Percentiles rank a stretch among this genome's conserved stretches.
Evolutionary conservation across 352 stramenopile genomes (phyloP).

Genomic region (Elongisporangium undulatum): DNA sequence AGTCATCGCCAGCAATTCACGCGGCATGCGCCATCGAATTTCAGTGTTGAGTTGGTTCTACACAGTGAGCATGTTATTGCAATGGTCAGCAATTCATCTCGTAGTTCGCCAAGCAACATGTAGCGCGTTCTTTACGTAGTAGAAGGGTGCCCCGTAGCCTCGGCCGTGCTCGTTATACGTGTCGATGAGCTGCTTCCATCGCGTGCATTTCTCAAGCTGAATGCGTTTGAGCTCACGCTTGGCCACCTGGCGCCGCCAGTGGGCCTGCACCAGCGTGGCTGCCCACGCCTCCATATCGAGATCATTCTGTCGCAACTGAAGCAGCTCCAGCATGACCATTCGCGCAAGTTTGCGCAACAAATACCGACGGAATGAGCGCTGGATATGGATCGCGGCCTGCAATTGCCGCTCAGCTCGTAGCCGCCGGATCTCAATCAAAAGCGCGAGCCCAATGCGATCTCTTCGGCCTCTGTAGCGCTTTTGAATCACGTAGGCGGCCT

Average conservation of each 20-base stretch:
- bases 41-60: conserved; percentile 90
- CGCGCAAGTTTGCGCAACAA: conserved; percentile 38
- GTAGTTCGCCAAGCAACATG: background rate
- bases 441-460: conserved; percentile 34
- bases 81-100: background rate
- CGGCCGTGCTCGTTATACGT: conserved; percentile 67
- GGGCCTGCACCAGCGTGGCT: conserved; percentile 58
- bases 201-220: conserved; percentile 35
- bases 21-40: conserved; percentile 88
- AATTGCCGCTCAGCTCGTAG: conserved; percentile 20
- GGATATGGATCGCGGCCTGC: conserved; percentile 35
- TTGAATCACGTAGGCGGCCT: conserved; percentile 39
- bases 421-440: conserved; percentile 33
- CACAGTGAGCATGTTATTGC: conserved; percentile 1
- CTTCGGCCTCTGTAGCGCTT: conserved; percentile 41
- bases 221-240: conserved; percentile 22
- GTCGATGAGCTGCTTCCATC: conserved; percentile 93
- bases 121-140: conserved; percentile 61
- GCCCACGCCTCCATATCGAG: conserved; percentile 68
- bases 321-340: conserved; percentile 39
- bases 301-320: conserved; percentile 29
- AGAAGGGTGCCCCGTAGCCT: conserved; percentile 85
- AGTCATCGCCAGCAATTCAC: conserved; percentile 81
- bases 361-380: conserved; percentile 37
- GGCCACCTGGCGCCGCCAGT: conserved; percentile 52